Base-by-base conservation (phyloP, 345 rosid genomes). In the Triadica sebifera region DNA sequence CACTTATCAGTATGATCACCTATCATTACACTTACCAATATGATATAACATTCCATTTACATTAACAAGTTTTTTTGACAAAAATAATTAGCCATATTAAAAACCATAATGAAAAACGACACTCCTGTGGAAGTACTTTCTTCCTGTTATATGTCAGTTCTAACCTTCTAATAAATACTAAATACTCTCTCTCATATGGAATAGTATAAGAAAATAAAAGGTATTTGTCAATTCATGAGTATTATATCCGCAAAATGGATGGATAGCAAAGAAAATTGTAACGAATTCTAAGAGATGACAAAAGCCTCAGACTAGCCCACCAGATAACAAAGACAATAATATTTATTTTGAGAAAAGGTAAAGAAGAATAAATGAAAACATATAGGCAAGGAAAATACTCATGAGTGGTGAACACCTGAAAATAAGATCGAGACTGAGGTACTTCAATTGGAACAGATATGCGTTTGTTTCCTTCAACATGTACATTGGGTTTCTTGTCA, bases 331-430 rank as follows among this genome's bases (percentile, higher is more conserved):
- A 70, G n/a, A 50, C n/a, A 45, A 57, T 8, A 29, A 19, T 8
- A 45, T 58, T 6, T 39, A 15, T 57, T 20, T 29, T 53, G 49
- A 49, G 29, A 65, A 71, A 10, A 25, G 4, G 53, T 22, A 62
- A 16, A 12, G 17, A 22, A 8, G 43, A 74, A 38, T 17, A 46
- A 51, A n/a, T 66, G 55, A 77, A 67, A 63, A 58, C 37, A 22
- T 58, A 20, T 0, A 10, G 22, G 5, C 64, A 11, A 45, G 19
- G 63, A 20, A 58, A 29, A 68, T 55, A 62, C 8, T 22, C 29
- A 56, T 67, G 77, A 56, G 63, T 46, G 12, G 20, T 57, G 38
- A 80, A 78, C 41, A 93, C 98, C 98, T 95, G 96, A 84, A 85
- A 84, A 77, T 75, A 84, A 53, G 96, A 80, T 74, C 79, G 76